A percentile compares a stretch with the other conserved stretches of the same genome.
These are phyloP conservation scores for Psilocybe azurescens DNA, from an alignment of 768 basidiomycete genomes.

Conservation along the genomic window DNA sequence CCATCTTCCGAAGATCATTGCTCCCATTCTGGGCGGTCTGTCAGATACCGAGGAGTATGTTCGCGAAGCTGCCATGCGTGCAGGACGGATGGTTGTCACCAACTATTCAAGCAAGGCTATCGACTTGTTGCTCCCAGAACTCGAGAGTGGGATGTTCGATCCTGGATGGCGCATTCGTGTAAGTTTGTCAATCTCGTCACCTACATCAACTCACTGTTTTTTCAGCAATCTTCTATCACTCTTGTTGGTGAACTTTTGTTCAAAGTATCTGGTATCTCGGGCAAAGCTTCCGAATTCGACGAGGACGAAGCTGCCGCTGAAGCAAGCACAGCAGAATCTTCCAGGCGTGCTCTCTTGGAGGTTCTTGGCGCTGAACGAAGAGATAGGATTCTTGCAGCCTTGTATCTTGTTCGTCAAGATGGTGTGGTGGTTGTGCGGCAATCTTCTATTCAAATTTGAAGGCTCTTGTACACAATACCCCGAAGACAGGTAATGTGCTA, in stretches of 20 bases:
- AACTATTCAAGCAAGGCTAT: slow-evolving; percentile 94
- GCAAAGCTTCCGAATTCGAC: slow-evolving; percentile 78
- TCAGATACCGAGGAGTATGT: slow-evolving; percentile 96
- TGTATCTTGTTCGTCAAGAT: slow-evolving; percentile 95
- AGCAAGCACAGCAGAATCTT: slow-evolving; percentile 71
- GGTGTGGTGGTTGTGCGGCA: slow-evolving; percentile 88
- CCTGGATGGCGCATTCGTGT: slow-evolving; percentile 94
- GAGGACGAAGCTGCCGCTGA: slow-evolving; percentile 77
- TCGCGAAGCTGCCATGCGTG: slow-evolving; percentile 96
- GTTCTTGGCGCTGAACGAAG: slow-evolving; percentile 88
- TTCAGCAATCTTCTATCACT: slow-evolving; percentile 91
- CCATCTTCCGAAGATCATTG: slow-evolving; percentile 92
- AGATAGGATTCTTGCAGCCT: slow-evolving; percentile 87
- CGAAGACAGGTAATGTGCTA: slow-evolving; percentile 70
- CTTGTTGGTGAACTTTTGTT: slow-evolving; percentile 95
- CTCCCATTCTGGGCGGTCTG: slow-evolving; percentile 89
- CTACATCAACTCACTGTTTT: slow-evolving; percentile 15
- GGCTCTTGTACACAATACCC: slow-evolving; percentile 94
- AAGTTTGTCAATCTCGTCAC: slow-evolving; percentile 29
- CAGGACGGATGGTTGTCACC: slow-evolving; percentile 97
- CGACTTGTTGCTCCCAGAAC: slow-evolving; percentile 90
- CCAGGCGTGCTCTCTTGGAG: slow-evolving; percentile 84
- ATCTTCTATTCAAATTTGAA: slow-evolving; percentile 96
- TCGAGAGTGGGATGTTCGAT: slow-evolving; percentile 96
- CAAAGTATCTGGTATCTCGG: slow-evolving; percentile 95